These are phyloP conservation scores for Sequoiadendron giganteum DNA, from an alignment of 75 land plant genomes.

Conservation along the genomic window DNA sequence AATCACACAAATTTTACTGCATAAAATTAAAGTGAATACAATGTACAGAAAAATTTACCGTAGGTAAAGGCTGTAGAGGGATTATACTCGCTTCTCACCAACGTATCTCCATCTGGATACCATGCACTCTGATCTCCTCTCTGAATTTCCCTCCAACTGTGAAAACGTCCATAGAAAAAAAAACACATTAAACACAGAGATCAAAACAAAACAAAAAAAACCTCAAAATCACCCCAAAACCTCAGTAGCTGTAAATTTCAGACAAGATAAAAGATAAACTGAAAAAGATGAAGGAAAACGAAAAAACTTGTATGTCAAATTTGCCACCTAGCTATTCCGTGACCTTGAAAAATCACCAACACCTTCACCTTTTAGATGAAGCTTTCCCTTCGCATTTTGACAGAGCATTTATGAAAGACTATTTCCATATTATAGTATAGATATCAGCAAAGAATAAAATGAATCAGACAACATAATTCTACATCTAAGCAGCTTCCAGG, in stretches of 20 bases:
- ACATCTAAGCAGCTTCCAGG: background rate
- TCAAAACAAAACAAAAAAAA: background rate
- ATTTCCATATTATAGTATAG: background rate
- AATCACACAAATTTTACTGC: background rate
- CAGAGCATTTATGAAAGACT: background rate
- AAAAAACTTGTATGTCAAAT: background rate
- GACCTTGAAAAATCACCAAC: background rate
- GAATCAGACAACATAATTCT: background rate
- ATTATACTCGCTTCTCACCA: conserved; percentile 88
- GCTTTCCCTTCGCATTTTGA: background rate
- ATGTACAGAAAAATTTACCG: conserved; percentile 41
- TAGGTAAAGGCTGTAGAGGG: conserved; percentile 82
- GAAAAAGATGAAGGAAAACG: background rate
- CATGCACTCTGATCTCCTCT: conserved; percentile 96
- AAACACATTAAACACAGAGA: background rate
- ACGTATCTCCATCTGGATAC: conserved; percentile 95
- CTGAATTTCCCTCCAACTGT: conserved; percentile 83
- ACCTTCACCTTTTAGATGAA: background rate
- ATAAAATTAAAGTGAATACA: background rate
- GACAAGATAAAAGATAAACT: background rate
- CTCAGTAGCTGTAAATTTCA: background rate
- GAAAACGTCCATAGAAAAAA: background rate
- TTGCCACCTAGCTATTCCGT: background rate
- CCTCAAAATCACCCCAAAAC: background rate
- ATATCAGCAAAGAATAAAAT: background rate